Conservation (phyloP, 495 filamentous ascomycete genomes). For the Penicillium longicatenatum region DNA sequence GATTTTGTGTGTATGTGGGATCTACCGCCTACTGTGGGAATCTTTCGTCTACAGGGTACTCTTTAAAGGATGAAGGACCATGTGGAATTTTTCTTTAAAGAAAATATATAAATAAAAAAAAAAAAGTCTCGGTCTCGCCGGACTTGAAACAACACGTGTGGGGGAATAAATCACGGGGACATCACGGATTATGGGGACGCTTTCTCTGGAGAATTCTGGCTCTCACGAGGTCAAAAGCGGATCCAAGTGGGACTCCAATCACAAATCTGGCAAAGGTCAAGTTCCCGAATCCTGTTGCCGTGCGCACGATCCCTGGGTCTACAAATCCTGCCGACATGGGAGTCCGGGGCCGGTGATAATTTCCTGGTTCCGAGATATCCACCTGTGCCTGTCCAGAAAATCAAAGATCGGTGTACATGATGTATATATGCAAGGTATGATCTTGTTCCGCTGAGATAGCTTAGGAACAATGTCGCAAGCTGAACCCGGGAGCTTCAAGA, state of each 20-base stretch:
- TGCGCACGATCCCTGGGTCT: constrained; percentile 3
- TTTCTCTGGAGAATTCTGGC: constrained; percentile 4
- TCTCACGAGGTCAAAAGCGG: constrained; percentile 10
- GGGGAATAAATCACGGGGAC: constrained; percentile 19
- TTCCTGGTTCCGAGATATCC: background rate
- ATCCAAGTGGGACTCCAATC: constrained; percentile 20
- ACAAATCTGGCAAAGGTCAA: constrained; percentile 18
- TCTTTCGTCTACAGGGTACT: background rate
- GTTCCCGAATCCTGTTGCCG: constrained; percentile 9
- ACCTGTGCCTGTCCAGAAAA: background rate
- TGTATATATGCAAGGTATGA: no score
- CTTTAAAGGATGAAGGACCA: background rate
- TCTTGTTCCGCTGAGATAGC: background rate
- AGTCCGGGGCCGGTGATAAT: constrained; percentile 9
- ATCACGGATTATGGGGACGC: background rate
- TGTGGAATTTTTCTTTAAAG: no score
- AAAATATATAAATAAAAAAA: background rate
- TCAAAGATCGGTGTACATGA: background rate
- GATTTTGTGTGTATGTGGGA: background rate
- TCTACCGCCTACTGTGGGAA: background rate
- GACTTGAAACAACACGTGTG: background rate
- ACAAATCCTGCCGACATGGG: background rate
- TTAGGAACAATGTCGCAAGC: constrained; percentile 2
- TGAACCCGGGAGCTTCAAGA: constrained; percentile 14
- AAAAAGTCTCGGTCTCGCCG: background rate